Conservation (phyloP, 2,329 filamentous ascomycete species). For the Neonectria hederae region DNA sequence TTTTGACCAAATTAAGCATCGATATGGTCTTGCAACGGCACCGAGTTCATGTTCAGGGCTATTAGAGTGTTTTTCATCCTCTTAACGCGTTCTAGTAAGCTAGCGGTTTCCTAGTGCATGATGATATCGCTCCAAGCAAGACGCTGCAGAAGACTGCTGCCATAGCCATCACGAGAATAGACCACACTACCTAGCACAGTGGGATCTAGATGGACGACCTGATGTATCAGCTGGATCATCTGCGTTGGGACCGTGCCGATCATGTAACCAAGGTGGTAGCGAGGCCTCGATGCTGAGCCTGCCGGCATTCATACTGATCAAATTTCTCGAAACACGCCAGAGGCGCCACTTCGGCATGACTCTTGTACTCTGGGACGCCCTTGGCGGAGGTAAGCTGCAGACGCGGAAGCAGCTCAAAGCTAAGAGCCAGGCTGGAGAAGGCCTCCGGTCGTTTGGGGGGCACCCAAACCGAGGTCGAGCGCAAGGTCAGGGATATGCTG, state of each 20-base stretch:
- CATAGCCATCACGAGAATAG: slow-evolving; percentile 37
- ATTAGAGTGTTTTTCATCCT: neutral
- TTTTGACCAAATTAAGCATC: neutral
- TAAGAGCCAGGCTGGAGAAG: too few relatives aligned
- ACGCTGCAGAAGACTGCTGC: slow-evolving; percentile 10
- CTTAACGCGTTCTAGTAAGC: neutral
- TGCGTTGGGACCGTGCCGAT: slow-evolving; percentile 41
- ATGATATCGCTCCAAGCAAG: neutral
- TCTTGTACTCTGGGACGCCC: too few relatives aligned
- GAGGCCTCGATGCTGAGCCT: too few relatives aligned
- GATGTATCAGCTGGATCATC: slow-evolving; percentile 25
- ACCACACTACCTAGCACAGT: slow-evolving; percentile 38
- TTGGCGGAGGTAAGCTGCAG: too few relatives aligned
- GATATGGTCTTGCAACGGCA: neutral
- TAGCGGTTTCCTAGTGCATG: neutral
- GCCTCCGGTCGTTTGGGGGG: too few relatives aligned
- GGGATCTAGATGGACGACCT: slow-evolving; percentile 46
- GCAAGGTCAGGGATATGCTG: too few relatives aligned
- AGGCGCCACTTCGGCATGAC: too few relatives aligned
- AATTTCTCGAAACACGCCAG: too few relatives aligned
- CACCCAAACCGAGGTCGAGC: too few relatives aligned
- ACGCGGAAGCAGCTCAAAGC: too few relatives aligned
- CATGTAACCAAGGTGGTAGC: slow-evolving; percentile 36
- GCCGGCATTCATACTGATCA: too few relatives aligned
- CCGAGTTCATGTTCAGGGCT: neutral